Evolutionary conservation across 129 eudicot species (phyloP), one percentile per base, ranked within the genome.

Genomic region (Mikania micrantha): DNA sequence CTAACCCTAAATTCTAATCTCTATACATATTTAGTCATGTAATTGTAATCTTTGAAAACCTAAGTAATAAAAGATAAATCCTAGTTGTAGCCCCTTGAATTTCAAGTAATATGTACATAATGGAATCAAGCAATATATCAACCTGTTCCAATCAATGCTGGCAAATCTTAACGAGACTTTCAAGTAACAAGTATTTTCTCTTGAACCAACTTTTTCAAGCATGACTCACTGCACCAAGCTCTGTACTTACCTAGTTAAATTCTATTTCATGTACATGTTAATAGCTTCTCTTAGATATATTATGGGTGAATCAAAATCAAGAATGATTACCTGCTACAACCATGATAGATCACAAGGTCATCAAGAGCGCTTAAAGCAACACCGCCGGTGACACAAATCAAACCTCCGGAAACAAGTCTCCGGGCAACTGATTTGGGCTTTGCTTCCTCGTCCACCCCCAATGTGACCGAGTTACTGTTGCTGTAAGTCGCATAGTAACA

Each of bases 311-410:
- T 11, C n/a, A 69, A 12, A 2, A 29, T 40, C 5, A 68, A 13
- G 22, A 9, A 27, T 9, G 60, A 40, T 31, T 74, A 92, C 98
- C 98, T 88, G 90, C 90, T 88, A 62, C 96, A 92, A 63, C 96
- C 91, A 39, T 82, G 79, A 74, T 80, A 92, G 45, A 92, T 84
- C 29, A 84, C 65, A 25, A 92, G 98, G 70, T 92, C 98, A 70
- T 92, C 95, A 66, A 88, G 87, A 42, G 96, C 98, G 72, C 98
- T 92, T 69, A 92, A 81, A 66, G 90, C 96, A 59, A 92, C 87
- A 34, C 96, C 98, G 17, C 98, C 98, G 16, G 98, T 92, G n/a
- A 92, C 70, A 65, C 90, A 84, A 48, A 92, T 74, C 69, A 92
- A 66, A 11, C 83, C 85, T 15, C 84, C 94, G 11, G 98, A 92